These are phyloP conservation scores for Fusarium musae DNA, from an alignment of 2,329 filamentous ascomycete genomes.

Conservation along the genomic window DNA sequence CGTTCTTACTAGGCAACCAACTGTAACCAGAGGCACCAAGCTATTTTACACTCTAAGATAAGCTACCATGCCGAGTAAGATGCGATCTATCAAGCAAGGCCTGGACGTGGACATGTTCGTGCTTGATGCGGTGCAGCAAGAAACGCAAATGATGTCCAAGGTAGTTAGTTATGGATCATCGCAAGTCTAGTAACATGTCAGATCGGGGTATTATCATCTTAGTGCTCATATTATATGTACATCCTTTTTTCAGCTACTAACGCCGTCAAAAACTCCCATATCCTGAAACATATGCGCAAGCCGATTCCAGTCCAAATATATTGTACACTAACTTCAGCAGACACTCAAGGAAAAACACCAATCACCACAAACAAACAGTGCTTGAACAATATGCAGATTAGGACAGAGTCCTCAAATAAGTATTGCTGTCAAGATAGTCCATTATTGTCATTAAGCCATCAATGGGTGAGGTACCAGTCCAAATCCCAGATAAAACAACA, in stretches of 20 bases:
- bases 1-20: neutral
- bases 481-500: conserved; percentile 34
- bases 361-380: neutral
- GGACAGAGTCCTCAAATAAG: conserved; percentile 10
- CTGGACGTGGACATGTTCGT: neutral
- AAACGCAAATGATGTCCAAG: neutral
- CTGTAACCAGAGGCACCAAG: neutral
- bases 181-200: neutral
- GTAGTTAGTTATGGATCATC: neutral
- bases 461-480: conserved; percentile 30
- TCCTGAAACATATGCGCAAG: neutral
- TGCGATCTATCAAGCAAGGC: neutral
- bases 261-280: neutral
- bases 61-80: neutral
- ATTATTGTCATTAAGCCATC: conserved; percentile 42
- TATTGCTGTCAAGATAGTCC: conserved; percentile 32
- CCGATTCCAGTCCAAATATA: neutral
- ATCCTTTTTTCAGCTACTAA: neutral
- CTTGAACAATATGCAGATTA: conserved; percentile 17
- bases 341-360: neutral
- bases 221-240: neutral
- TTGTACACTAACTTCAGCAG: neutral
- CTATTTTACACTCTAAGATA: neutral
- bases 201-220: neutral
- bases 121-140: neutral